These are phyloP conservation scores for Choanephora cucurbitarum DNA, from an alignment of 371 early-diverging fungal species.

Conservation along the genomic window DNA sequence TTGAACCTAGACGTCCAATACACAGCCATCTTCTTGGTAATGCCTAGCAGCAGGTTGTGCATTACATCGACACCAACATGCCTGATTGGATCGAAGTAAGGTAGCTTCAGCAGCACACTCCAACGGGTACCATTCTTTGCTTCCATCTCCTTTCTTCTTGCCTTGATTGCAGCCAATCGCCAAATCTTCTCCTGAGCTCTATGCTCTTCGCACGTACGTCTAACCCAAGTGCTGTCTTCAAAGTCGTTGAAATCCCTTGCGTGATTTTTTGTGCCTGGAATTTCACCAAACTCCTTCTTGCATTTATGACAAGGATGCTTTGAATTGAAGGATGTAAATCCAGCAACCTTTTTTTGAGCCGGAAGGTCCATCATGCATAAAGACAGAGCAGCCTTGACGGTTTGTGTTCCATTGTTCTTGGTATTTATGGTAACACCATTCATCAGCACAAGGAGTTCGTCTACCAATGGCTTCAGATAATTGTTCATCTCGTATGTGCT, in stretches of 20 bases:
- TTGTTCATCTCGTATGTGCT: slow-evolving; percentile 9
- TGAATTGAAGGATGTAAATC: slow-evolving; percentile 9
- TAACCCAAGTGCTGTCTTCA: too few species aligned
- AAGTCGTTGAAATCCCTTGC: too few species aligned
- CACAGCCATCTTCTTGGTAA: not conserved
- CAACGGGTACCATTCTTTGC: slow-evolving; percentile 14
- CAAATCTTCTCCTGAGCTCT: not conserved
- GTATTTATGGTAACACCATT: slow-evolving; percentile 11
- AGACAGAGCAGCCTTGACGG: slow-evolving; percentile 14
- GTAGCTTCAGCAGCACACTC: slow-evolving; percentile 9
- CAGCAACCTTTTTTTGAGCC: slow-evolving; percentile 11
- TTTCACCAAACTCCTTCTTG: not conserved
- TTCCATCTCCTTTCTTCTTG: not conserved
- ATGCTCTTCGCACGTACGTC: not conserved
- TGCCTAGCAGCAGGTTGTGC: slow-evolving; percentile 17
- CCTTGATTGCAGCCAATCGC: not conserved
- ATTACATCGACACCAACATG: slow-evolving; percentile 14
- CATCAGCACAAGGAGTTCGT: slow-evolving; percentile 7
- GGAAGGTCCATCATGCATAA: slow-evolving; percentile 14
- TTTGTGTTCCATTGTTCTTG: not conserved
- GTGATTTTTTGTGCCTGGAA: too few species aligned
- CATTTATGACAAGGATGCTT: slow-evolving; percentile 11
- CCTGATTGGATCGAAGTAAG: slow-evolving; percentile 17
- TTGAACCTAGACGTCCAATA: too few species aligned
- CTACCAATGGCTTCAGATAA: slow-evolving; percentile 16